These are phyloP conservation scores for Phytophthora pseudosyringae DNA, from an alignment of 352 stramenopile species.

Conservation along the genomic window DNA sequence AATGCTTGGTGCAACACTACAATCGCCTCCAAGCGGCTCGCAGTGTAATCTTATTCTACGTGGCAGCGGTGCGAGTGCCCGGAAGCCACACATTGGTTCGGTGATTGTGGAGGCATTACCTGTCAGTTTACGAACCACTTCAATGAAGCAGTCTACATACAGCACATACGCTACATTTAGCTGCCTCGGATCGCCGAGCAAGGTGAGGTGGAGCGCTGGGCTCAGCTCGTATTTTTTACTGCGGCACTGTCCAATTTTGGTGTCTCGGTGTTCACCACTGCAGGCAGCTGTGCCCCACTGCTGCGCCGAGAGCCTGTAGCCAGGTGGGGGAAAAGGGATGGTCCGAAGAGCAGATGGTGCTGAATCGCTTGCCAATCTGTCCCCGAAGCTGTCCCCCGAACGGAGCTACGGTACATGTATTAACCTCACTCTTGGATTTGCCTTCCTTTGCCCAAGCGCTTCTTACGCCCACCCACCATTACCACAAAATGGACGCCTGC, in stretches of 20 bases:
- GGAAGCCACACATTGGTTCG: neutral
- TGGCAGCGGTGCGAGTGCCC: slow-evolving; percentile 3
- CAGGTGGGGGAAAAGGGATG: slow-evolving; percentile 23
- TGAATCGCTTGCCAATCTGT: slow-evolving; percentile 15
- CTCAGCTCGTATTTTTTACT: slow-evolving; percentile 35
- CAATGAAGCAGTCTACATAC: neutral
- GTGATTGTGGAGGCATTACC: too few species aligned
- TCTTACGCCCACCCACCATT: slow-evolving; percentile 7
- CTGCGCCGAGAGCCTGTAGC: slow-evolving; percentile 38
- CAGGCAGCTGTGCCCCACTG: slow-evolving; percentile 19
- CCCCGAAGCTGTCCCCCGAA: slow-evolving; percentile 16
- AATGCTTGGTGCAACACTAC: slow-evolving; percentile 6
- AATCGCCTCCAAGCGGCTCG: slow-evolving; percentile 6
- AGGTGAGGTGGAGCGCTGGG: neutral
- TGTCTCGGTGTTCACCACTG: slow-evolving; percentile 27
- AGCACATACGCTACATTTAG: neutral
- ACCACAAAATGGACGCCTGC: slow-evolving; percentile 56
- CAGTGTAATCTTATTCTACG: neutral
- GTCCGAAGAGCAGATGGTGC: slow-evolving; percentile 27
- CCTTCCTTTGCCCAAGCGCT: slow-evolving; percentile 31
- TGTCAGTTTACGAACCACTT: neutral
- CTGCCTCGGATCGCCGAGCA: neutral
- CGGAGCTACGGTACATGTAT: neutral
- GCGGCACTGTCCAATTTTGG: slow-evolving; percentile 32
- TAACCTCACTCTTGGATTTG: slow-evolving; percentile 39